Evolutionary conservation across 139 green algal species (phyloP), one percentile per base, ranked within the genome.

Genomic region (Tetraselmis chui): DNA sequence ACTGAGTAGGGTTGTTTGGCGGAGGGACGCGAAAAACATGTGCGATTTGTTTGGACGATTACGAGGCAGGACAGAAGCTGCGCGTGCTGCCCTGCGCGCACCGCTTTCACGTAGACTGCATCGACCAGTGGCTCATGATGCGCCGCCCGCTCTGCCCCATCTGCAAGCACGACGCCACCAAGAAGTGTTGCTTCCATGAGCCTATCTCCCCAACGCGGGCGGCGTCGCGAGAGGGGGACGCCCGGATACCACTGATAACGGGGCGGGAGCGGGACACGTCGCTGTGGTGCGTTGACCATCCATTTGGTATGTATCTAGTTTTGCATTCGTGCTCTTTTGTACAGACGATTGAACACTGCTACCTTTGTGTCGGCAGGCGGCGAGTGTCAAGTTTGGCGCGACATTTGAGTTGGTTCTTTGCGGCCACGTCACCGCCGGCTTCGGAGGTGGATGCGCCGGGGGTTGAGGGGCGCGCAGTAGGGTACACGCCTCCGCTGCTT

Each of bases 61-160:
- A 94, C 75, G 11, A 32, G 5, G 26, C 26, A n/a, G 82, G 82
- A 1, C 89, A 93, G 18, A 90, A 92, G 86, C 81, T 95, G 75
- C 87, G 91, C 1, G 83, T 88, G 59, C 85, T 95, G 83, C 89
- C 89, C 25, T 94, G 92, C 83, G 32, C 83, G 31, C 91, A 94
- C 85, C 81, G 90, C 74, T 92, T 85, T 76, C 85, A 89, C 74
- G 23, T n/a, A 5, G 80, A 31, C 82, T 90, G 87, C 78, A 30
- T 88, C 18, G 89, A 92, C 80, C 85, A 88, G 32, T 91, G 88
- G 88, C 80, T 92, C 25, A 79, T 91, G 28, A 79, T 75, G 25
- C 82, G 82, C 30, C 89, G 89, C 77, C 86, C 88, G 0, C 30
- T 75, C 28, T 91, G 88, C 83, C 88, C 88, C 1, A 78, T 91